A percentile compares a stretch with the other conserved stretches of the same genome.
These are phyloP conservation scores for Lentinula novae-zelandiae DNA, from an alignment of 1,284 basidiomycete species.

Conservation along the genomic window DNA sequence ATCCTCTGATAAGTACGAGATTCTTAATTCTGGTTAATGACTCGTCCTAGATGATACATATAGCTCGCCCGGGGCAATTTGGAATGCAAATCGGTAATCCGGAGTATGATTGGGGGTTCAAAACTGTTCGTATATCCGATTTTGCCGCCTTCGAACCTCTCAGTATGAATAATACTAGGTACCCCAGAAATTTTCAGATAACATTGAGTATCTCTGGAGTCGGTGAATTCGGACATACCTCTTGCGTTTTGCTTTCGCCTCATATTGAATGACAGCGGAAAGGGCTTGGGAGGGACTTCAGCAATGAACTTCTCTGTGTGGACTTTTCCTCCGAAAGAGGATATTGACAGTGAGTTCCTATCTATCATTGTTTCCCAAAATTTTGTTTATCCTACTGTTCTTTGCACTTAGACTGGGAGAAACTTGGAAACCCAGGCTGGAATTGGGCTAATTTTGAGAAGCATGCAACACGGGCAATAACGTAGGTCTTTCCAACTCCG, in stretches of 20 bases:
- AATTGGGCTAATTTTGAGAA: slow-evolving; percentile 37
- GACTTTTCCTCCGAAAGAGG: slow-evolving; percentile 24
- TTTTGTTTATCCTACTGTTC: not conserved
- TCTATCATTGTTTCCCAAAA: not conserved
- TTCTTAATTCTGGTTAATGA: not conserved
- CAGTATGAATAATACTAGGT: not conserved
- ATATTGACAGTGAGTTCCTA: slow-evolving; percentile 26
- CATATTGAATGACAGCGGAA: slow-evolving; percentile 19
- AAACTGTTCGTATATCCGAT: slow-evolving; percentile 15
- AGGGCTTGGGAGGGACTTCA: slow-evolving; percentile 23
- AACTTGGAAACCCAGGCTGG: slow-evolving; percentile 36
- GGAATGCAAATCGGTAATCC: slow-evolving; percentile 17
- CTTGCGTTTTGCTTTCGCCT: slow-evolving; percentile 14
- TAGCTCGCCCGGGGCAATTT: slow-evolving; percentile 17
- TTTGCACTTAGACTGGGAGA: slow-evolving; percentile 21
- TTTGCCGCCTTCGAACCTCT: not conserved
- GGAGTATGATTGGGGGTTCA: slow-evolving; percentile 23
- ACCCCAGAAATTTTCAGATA: slow-evolving; percentile 9
- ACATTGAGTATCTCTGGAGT: slow-evolving; percentile 5
- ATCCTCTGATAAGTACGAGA: slow-evolving; percentile 9
- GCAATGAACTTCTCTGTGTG: slow-evolving; percentile 24
- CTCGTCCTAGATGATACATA: not conserved
- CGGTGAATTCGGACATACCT: slow-evolving; percentile 4
- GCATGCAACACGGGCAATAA: slow-evolving; percentile 28
- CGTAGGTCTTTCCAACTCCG: slow-evolving; percentile 19